Percentiles rank a stretch among this genome's conserved stretches.
Evolutionary conservation across 352 stramenopile genomes (phyloP).

Genomic region (Phytophthora capsici): DNA sequence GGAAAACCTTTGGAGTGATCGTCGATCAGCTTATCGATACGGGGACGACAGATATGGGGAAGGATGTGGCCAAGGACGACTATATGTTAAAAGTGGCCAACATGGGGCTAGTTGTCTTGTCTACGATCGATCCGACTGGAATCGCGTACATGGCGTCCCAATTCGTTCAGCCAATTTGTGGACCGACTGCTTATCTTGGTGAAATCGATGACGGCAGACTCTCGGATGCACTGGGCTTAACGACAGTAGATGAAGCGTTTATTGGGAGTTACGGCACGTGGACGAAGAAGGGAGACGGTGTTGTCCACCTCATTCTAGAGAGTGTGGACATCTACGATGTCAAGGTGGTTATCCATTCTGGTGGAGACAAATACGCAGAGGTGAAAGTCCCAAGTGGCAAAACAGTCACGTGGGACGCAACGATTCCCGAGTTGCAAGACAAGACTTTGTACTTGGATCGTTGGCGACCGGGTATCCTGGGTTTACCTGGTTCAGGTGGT

Average conservation of each 20-base stretch:
- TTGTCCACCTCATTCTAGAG: constrained; percentile 27
- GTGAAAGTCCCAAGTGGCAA: constrained; percentile 12
- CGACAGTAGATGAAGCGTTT: constrained; percentile 35
- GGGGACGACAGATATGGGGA: constrained; percentile 19
- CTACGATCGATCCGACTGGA: constrained; percentile 43
- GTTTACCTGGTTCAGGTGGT: constrained; percentile 21
- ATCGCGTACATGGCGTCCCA: constrained; percentile 44
- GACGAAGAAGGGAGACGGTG: constrained; percentile 34
- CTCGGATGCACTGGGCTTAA: constrained; percentile 19
- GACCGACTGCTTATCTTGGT: constrained; percentile 32
- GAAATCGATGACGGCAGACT: constrained; percentile 40
- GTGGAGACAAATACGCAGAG: constrained; percentile 28
- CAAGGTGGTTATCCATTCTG: constrained; percentile 26
- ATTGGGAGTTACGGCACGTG: constrained; percentile 34
- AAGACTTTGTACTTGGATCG: constrained; percentile 31
- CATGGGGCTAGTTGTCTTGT: constrained; percentile 38
- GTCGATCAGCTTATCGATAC: constrained; percentile 29
- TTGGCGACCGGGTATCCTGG: constrained; percentile 25
- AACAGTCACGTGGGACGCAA: constrained; percentile 27
- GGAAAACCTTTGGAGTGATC: constrained; percentile 29
- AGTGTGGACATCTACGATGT: constrained; percentile 28
- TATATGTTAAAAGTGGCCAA: constrained; percentile 45
- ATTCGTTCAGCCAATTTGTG: constrained; percentile 48
- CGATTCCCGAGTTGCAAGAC: constrained; percentile 26
- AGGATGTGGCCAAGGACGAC: constrained; percentile 30